Conservation (phyloP, 257 asterid genomes). For the Leonotis leonurus region DNA sequence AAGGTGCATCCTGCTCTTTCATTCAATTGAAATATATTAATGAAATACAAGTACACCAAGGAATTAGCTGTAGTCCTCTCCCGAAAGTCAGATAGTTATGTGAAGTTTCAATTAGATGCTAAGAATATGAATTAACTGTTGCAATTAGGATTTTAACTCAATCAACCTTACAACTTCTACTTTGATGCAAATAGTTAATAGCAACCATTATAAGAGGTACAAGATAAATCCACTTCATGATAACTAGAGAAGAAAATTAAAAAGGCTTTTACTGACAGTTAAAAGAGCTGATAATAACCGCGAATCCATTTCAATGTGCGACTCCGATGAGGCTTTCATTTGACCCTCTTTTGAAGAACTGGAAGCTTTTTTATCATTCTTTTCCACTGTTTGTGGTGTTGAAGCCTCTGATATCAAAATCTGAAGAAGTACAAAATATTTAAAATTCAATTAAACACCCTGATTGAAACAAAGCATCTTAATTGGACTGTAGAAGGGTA, state of each 20-base stretch:
- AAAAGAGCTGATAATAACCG: slow-evolving; percentile 80
- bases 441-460: background rate
- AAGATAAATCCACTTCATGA: background rate
- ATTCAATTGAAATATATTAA: background rate
- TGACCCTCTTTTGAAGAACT: slow-evolving; percentile 39
- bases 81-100: background rate
- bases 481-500: background rate
- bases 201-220: background rate
- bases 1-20: background rate
- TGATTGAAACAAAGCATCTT: background rate
- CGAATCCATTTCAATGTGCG: slow-evolving; percentile 90
- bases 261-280: slow-evolving; percentile 44
- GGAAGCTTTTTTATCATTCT: slow-evolving; percentile 34
- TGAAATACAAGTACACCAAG: background rate
- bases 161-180: background rate
- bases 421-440: slow-evolving; percentile 32
- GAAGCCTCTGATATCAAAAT: slow-evolving; percentile 72
- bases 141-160: background rate
- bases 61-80: background rate
- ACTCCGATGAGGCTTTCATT: slow-evolving; percentile 33
- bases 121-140: background rate
- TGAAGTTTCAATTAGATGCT: background rate
- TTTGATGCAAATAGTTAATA: background rate
- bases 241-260: slow-evolving; percentile 8
- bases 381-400: slow-evolving; percentile 25